Conservation (phyloP, 768 basidiomycete genomes). For the Boletus subcaerulescens region DNA sequence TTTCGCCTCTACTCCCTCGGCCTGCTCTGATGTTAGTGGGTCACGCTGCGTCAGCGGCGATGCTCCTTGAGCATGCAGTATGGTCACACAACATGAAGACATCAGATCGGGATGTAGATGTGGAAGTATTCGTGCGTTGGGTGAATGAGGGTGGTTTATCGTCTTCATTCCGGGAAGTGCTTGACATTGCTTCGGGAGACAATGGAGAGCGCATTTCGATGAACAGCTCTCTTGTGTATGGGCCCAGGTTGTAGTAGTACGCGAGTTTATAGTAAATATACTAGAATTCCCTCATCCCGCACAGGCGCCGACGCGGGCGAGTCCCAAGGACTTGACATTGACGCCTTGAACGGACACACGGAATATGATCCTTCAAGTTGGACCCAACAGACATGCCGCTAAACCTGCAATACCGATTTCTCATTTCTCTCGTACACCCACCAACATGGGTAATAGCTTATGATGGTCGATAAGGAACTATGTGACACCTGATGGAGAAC, state of each 20-base stretch:
- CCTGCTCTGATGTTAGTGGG: conserved; percentile 60
- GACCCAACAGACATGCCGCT: too few relatives aligned
- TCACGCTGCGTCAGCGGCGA: conserved; percentile 48
- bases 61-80: conserved; percentile 65
- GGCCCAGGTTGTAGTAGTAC: conserved; percentile 2
- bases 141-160: conserved; percentile 38
- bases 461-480: conserved; percentile 45
- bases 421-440: not conserved
- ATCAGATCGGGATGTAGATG: conserved; percentile 40
- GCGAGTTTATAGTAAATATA: not conserved
- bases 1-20: conserved; percentile 49
- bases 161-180: conserved; percentile 25
- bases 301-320: too few relatives aligned
- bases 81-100: conserved; percentile 45
- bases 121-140: conserved; percentile 56
- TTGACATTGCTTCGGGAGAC: not conserved
- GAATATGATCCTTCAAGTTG: too few relatives aligned
- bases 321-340: too few relatives aligned
- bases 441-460: not conserved
- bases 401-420: not conserved
- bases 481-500: conserved; percentile 49
- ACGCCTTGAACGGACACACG: too few relatives aligned
- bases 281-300: too few relatives aligned
- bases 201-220: conserved; percentile 6
- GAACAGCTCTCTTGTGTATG: conserved; percentile 18